A percentile compares a stretch with the other conserved stretches of the same genome.
These are phyloP conservation scores for Buddleja alternifolia DNA, from an alignment of 257 asterid species.

Conservation along the genomic window DNA sequence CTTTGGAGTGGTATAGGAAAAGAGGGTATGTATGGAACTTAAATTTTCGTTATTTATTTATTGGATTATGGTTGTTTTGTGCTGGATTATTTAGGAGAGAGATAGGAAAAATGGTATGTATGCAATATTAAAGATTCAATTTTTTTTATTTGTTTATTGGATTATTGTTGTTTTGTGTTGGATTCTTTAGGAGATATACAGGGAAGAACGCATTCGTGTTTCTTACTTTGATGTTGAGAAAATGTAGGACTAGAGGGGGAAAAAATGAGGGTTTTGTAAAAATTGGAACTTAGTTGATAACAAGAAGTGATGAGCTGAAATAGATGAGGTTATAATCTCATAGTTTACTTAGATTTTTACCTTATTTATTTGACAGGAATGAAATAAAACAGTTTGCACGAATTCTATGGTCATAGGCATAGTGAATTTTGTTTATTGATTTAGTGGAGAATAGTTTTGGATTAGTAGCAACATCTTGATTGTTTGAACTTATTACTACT, in stretches of 20 bases:
- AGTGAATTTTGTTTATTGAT: neutral
- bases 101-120: too few relatives aligned
- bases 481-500: neutral
- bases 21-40: neutral
- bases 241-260: slow-evolving; percentile 3
- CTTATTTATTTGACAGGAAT: neutral
- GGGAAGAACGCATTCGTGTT: slow-evolving; percentile 6
- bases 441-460: slow-evolving; percentile 6
- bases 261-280: neutral
- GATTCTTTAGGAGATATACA: neutral
- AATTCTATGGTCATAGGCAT: neutral
- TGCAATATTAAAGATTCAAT: too few relatives aligned
- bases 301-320: neutral
- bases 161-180: neutral
- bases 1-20: too few relatives aligned
- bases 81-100: too few relatives aligned
- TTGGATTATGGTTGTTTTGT: neutral
- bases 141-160: too few relatives aligned
- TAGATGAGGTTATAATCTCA: neutral
- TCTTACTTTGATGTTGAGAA: slow-evolving; percentile 1
- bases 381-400: neutral
- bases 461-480: neutral
- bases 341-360: slow-evolving; percentile 1
- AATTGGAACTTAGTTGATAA: neutral
- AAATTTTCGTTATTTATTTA: neutral